Conservation (phyloP, 371 early-diverging fungal genomes). For the Apophysomyces trapeziformis region DNA sequence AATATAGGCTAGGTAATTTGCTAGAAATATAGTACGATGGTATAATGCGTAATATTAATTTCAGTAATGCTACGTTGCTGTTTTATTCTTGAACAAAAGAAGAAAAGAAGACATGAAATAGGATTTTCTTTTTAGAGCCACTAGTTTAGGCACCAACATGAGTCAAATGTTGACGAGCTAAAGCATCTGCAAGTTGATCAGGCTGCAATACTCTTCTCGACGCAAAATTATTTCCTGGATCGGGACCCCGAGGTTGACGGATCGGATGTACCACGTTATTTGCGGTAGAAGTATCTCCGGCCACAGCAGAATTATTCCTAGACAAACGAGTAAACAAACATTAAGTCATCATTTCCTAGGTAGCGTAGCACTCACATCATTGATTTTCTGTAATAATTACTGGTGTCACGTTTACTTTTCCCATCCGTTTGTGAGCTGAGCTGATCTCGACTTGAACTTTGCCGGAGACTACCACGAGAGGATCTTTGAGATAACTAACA, state of each 20-base stretch:
- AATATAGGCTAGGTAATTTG: too few species aligned
- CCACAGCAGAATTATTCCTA: background rate
- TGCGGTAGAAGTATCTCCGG: constrained; percentile 5
- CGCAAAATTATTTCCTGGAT: constrained; percentile 58
- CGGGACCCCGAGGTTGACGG: constrained; percentile 67
- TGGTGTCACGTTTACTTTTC: constrained; percentile 19
- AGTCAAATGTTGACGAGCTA: constrained; percentile 25
- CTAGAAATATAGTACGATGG: too few species aligned
- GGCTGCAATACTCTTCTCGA: constrained; percentile 29
- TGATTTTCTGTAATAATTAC: constrained; percentile 29
- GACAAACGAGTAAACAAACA: background rate
- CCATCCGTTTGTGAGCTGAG: constrained; percentile 18
- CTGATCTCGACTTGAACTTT: constrained; percentile 36
- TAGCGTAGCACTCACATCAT: constrained; percentile 31
- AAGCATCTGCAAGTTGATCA: constrained; percentile 22
- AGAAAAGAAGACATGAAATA: too few species aligned
- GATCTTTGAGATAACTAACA: constrained; percentile 26
- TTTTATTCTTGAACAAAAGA: too few species aligned
- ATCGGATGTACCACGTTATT: constrained; percentile 54
- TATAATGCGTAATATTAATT: too few species aligned
- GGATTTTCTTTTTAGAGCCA: too few species aligned
- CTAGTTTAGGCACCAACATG: constrained; percentile 24
- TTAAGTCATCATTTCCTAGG: too few species aligned
- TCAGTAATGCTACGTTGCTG: too few species aligned
- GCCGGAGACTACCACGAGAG: constrained; percentile 29